These are phyloP conservation scores for Apiotrichum akiyoshidainum DNA, from an alignment of 1,284 basidiomycete genomes.

Conservation along the genomic window DNA sequence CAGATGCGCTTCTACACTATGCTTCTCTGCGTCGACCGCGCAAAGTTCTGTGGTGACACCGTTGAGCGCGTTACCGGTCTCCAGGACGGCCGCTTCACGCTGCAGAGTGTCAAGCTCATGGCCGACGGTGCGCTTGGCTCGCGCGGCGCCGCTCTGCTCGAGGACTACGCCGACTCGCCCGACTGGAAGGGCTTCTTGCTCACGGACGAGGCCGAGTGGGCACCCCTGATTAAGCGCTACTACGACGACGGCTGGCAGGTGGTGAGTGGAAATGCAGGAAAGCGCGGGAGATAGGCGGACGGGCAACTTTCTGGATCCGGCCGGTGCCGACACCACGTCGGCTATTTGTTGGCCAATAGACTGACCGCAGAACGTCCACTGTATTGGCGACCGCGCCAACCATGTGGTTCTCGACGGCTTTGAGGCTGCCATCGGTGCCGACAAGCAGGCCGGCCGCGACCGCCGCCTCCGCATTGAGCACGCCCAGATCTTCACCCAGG, in stretches of 20 bases:
- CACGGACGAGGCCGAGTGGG: conserved; percentile 57
- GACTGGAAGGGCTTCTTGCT: conserved; percentile 67
- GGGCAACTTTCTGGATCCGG: too few species aligned
- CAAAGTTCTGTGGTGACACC: conserved; percentile 64
- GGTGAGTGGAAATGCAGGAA: not conserved
- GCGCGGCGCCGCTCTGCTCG: conserved; percentile 81
- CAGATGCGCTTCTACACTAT: conserved; percentile 75
- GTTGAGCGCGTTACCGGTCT: conserved; percentile 56
- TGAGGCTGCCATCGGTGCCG: conserved; percentile 58
- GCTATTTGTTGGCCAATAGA: conserved; percentile 45
- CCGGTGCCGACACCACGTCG: too few species aligned
- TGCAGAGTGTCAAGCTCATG: conserved; percentile 80
- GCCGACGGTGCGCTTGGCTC: conserved; percentile 78
- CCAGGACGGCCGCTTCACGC: conserved; percentile 58
- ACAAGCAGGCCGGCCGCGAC: conserved; percentile 29
- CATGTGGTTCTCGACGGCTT: conserved; percentile 74
- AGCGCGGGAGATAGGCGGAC: too few species aligned
- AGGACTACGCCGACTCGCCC: conserved; percentile 78
- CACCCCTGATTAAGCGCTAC: conserved; percentile 60
- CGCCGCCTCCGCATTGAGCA: conserved; percentile 81
- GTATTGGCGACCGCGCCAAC: conserved; percentile 88
- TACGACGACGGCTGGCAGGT: conserved; percentile 53
- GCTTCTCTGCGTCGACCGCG: conserved; percentile 56
- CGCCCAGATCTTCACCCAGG: conserved; percentile 73
- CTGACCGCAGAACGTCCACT: conserved; percentile 64